Evolutionary conservation across 768 basidiomycete species (phyloP).

Genomic region (Mycena galericulata): DNA sequence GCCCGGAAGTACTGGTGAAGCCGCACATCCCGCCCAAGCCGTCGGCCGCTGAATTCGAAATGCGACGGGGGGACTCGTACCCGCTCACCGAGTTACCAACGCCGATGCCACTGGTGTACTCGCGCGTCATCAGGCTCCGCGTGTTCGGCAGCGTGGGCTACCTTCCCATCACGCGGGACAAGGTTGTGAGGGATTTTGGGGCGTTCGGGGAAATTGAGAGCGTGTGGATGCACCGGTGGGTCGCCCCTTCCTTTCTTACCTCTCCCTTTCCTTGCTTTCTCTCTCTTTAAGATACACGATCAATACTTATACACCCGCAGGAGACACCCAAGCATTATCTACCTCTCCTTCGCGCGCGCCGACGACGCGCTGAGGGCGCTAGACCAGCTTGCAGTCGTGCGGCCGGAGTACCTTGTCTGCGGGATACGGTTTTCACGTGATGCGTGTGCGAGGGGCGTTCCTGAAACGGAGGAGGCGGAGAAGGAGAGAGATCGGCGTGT

Average conservation of each 20-base stretch:
- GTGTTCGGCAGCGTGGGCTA: background rate
- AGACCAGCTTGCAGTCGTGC: background rate
- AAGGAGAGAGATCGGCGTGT: too few relatives aligned
- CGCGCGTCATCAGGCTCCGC: constrained; percentile 4
- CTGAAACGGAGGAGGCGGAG: too few relatives aligned
- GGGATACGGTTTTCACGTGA: background rate
- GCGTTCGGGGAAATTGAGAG: background rate
- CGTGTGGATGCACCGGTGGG: background rate
- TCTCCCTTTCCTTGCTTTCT: background rate
- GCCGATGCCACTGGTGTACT: background rate
- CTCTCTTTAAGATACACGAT: background rate
- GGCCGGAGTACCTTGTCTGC: background rate
- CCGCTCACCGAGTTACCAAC: too few relatives aligned
- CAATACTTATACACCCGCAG: background rate
- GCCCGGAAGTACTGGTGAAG: background rate
- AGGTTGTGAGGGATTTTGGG: background rate
- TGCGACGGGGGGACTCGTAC: too few relatives aligned
- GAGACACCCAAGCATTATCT: background rate
- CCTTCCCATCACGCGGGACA: background rate
- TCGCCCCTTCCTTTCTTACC: background rate
- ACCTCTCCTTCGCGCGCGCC: constrained; percentile 17
- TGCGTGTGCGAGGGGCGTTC: too few relatives aligned
- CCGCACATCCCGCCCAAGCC: background rate
- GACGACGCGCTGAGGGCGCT: background rate
- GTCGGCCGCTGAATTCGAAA: background rate